Base-by-base conservation (phyloP, 75 land plant genomes). In the Sequoiadendron giganteum region DNA sequence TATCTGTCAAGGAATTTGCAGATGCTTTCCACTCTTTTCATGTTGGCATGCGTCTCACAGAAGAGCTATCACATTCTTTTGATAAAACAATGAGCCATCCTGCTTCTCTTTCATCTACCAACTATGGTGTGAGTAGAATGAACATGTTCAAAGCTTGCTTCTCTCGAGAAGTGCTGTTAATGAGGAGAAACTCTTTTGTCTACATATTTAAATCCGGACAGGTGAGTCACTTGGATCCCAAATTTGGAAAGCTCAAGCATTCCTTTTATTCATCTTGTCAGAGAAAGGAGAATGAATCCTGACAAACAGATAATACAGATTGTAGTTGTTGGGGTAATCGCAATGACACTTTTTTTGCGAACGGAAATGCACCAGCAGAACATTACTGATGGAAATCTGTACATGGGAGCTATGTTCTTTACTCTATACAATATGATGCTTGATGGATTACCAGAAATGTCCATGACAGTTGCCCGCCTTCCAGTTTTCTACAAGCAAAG, bases 171-270 rank as follows among this genome's bases (percentile, higher is more conserved):
- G 83, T 49, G 80, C 88, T 97, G 54, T 90, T 97, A 65, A 95
- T 94, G 95, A 93, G 93, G 85, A 87, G 99, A 54, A 95, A 97
- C 88, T 95, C 98, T 5, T 97, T 97, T 86, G 94, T 96, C 68
- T 94, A 96, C 78, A 86, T 95, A 82, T 97, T 97, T 91, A 96
- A 95, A 91, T 86, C 92, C 1, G 65, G 72, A 45, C 96, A 95
- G 89, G 97, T 95, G 25, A 76, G 89, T 87, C 36, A 47, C 15
- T 38, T 55, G 47, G 16, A 47, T 32, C 76, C 36, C 5, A 88
- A 58, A 85, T 92, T 90, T 78, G 91, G 5, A 80, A 54, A 11
- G 34, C 45, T 79, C 13, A 85, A 34, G 28, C 40, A 43, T 36
- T 86, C 30, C 40, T 58, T 52, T 54, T 87, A 68, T 86, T n/a